Base-by-base conservation (phyloP, 2,329 filamentous ascomycete species). In the Fusarium paranaense region DNA sequence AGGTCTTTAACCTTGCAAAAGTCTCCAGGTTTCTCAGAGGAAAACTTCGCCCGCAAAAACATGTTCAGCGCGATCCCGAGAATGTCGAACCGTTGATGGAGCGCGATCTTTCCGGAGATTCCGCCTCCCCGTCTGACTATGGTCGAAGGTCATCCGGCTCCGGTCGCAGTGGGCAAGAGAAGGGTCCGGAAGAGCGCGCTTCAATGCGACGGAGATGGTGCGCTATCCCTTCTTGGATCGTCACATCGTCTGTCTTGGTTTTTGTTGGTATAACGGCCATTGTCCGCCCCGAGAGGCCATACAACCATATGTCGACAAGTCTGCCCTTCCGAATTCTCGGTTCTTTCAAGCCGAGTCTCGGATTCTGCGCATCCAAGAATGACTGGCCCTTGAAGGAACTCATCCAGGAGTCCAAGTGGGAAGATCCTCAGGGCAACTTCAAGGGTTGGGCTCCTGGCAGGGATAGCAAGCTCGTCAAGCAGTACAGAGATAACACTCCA, bases 391-490 rank as follows among this genome's bases (percentile, higher is more conserved):
- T 82, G 6, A 79, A 73, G 10, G 71, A 76, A 13, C 75, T 82
- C 9, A 71, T 80, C 45, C 63, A 72, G 13, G 66, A 71, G 57
- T 35, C 64, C 4, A 71, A 62, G 25, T 82, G 80, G 80, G 69
- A 74, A 32, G n/a, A 59, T 5, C 72, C 78, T 9, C 67, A 66
- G 9, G 80, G 73, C 3, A 47, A 78, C 54, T 81, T 81, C 72
- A 82, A 81, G 74, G 80, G 80, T 14, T 82, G 80, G 80, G 80
- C 80, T 10, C 80, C 80, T 9, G 77, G 80, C 37, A 60, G 47
- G 14, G 66, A 73, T 40, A 82, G 75, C 61, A 62, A 70, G 2
- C 64, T 78, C 9, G 61, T 76, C 25, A 66, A 67, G 47, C 59
- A 71, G 3, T 82, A 82, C 52, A 72, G 78, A 47, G 35, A 77